phyloP scores from a whole-genome alignment of 495 filamentous ascomycete species.

The Trichoderma virens region DNA sequence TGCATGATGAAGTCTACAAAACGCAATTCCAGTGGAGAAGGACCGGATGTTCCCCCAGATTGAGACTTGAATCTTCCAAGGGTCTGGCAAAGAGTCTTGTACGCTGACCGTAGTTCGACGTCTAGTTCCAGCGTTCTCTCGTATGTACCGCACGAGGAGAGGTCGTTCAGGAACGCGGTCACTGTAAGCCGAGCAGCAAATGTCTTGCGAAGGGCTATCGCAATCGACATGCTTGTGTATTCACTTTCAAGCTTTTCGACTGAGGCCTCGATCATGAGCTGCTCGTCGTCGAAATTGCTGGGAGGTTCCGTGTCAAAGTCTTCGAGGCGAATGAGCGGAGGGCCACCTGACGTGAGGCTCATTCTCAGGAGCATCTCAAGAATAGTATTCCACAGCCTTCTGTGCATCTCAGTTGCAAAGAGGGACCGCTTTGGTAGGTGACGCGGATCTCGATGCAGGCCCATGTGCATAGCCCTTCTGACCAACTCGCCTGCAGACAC shows the following conservation, averaged over 20 bases:
- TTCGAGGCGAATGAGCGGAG: constrained; percentile 42
- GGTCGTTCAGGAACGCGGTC: constrained; percentile 29
- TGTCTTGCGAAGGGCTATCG: constrained; percentile 28
- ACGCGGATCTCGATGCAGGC: constrained; percentile 52
- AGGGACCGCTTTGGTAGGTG: constrained; percentile 30
- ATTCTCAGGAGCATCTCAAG: constrained; percentile 55
- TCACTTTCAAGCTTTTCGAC: not conserved
- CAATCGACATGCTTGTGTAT: constrained; percentile 34
- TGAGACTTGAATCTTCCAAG: constrained; percentile 17
- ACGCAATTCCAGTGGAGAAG: constrained; percentile 28
- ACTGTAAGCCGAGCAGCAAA: constrained; percentile 29
- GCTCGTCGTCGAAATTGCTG: constrained; percentile 43
- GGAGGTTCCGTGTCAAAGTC: constrained; percentile 53
- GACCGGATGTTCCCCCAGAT: not conserved
- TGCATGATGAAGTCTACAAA: constrained; percentile 34
- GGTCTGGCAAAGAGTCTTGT: constrained; percentile 22
- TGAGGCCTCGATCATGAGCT: constrained; percentile 23
- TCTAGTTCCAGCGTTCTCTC: constrained; percentile 32
- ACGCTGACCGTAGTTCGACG: constrained; percentile 28
- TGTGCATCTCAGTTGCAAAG: constrained; percentile 54
- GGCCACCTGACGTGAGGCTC: constrained; percentile 51
- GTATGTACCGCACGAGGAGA: constrained; percentile 21
- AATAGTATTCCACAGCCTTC: constrained; percentile 60
- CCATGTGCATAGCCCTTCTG: constrained; percentile 52
- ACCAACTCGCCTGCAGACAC: constrained; percentile 49